Conservation (phyloP, 768 basidiomycete genomes). For the Leccinum variicolor region DNA sequence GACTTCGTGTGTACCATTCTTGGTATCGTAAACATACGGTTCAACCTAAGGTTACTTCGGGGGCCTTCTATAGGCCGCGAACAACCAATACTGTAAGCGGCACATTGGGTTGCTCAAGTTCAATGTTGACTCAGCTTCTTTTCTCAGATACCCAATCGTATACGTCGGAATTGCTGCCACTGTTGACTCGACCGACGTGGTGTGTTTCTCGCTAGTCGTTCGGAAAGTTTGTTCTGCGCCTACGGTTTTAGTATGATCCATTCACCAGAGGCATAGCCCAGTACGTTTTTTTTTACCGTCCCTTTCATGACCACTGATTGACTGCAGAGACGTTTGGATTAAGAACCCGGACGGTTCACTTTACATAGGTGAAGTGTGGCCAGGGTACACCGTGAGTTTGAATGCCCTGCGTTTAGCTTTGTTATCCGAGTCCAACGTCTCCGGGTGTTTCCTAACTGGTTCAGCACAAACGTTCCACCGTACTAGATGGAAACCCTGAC, state of each 20-base stretch:
- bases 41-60: neutral
- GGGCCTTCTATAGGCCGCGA: slow-evolving; percentile 3
- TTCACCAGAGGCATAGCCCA: slow-evolving; percentile 59
- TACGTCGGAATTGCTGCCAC: slow-evolving; percentile 58
- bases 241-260: slow-evolving; percentile 51
- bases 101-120: neutral
- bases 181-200: slow-evolving; percentile 57
- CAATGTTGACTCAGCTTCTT: neutral
- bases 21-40: neutral
- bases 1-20: slow-evolving; percentile 45
- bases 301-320: neutral
- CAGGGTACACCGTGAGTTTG: slow-evolving; percentile 61
- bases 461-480: slow-evolving; percentile 43
- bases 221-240: neutral
- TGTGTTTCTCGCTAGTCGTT: slow-evolving; percentile 30
- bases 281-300: slow-evolving; percentile 30
- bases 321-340: slow-evolving; percentile 58
- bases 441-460: slow-evolving; percentile 61
- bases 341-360: slow-evolving; percentile 69
- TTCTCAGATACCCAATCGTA: slow-evolving; percentile 58
- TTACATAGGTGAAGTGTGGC: slow-evolving; percentile 76
- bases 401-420: neutral
- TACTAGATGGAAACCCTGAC: slow-evolving; percentile 59
- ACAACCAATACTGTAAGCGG: slow-evolving; percentile 23
- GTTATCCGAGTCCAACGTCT: neutral